Conservation (phyloP, 163 green algal genomes). For the Scenedesmus sp. region DNA sequence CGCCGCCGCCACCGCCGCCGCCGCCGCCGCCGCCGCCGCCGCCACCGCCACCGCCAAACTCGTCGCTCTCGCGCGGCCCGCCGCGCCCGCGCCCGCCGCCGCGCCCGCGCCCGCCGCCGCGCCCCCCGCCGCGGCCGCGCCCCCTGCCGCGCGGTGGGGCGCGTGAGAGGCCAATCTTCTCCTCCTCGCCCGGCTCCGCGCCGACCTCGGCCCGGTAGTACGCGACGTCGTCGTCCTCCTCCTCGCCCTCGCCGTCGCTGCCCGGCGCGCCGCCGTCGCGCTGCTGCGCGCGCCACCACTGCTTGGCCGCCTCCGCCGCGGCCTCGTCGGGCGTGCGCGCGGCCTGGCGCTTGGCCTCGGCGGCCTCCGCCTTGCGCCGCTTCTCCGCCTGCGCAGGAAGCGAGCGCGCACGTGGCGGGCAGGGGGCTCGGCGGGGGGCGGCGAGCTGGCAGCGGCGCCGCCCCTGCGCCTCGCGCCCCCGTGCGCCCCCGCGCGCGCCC, state of each 20-base stretch:
- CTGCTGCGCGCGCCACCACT: conserved; percentile 54
- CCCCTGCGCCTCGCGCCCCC: background rate
- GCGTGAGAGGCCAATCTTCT: conserved; percentile 47
- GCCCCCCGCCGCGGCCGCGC: conserved; percentile 6
- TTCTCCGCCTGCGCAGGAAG: conserved; percentile 22
- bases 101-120: background rate
- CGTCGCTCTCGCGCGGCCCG: background rate
- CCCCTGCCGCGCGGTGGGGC: conserved; percentile 9
- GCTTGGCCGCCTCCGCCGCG: conserved; percentile 31
- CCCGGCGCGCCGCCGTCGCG: background rate
- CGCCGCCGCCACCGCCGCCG: no score
- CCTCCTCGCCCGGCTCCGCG: conserved; percentile 63
- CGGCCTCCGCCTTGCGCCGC: conserved; percentile 48
- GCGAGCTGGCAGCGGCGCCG: background rate
- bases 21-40: no score
- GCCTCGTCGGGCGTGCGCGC: conserved; percentile 41
- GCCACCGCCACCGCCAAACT: no score
- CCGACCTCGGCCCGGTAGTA: conserved; percentile 77
- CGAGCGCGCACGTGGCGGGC: conserved; percentile 1
- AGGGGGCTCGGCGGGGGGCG: background rate
- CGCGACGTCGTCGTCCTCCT: conserved; percentile 75
- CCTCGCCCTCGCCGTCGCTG: conserved; percentile 28
- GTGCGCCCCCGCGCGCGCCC: no score
- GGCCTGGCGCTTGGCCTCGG: conserved; percentile 1
- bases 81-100: background rate